These are phyloP conservation scores for Fusarium siculi DNA, from an alignment of 2,329 filamentous ascomycete species.

Conservation along the genomic window DNA sequence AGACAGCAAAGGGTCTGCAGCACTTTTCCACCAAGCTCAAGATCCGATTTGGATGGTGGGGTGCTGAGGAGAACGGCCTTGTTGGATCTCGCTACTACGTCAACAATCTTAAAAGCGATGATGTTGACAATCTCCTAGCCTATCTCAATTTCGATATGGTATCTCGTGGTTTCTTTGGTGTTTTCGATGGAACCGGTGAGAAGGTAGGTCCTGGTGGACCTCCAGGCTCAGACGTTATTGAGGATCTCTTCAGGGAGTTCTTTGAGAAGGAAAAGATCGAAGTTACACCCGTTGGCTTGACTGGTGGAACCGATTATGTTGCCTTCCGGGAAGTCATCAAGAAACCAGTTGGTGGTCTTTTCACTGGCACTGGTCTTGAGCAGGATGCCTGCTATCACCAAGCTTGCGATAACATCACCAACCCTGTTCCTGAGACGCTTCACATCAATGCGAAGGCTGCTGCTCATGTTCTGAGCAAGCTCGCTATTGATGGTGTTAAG, in stretches of 20 bases:
- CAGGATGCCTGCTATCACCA: constrained; percentile 48
- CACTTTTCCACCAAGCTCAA: constrained; percentile 51
- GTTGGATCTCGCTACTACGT: constrained; percentile 52
- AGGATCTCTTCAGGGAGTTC: constrained; percentile 49
- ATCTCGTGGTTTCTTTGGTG: constrained; percentile 48
- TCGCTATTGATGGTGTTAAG: constrained; percentile 37
- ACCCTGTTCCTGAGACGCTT: constrained; percentile 51
- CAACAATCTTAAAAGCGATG: constrained; percentile 44
- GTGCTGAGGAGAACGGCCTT: constrained; percentile 57
- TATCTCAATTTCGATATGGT: constrained; percentile 59
- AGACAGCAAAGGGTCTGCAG: constrained; percentile 52
- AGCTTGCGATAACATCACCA: constrained; percentile 53
- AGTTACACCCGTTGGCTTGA: constrained; percentile 41
- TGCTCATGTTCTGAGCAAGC: constrained; percentile 55
- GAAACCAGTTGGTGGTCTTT: constrained; percentile 66
- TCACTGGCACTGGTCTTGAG: constrained; percentile 58
- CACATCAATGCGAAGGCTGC: constrained; percentile 52
- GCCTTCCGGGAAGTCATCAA: constrained; percentile 65
- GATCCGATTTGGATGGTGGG: constrained; percentile 58
- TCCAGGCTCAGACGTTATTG: constrained; percentile 47
- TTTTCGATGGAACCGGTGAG: constrained; percentile 50
- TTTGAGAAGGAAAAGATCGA: constrained; percentile 48
- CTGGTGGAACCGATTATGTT: constrained; percentile 69
- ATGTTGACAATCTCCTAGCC: constrained; percentile 49
- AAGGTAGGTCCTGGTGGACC: constrained; percentile 51